Percentiles rank a stretch among this genome's conserved stretches.
Evolutionary conservation across 192 early-diverging fungal species (phyloP).

Genomic region (Chytriomyces sp.): DNA sequence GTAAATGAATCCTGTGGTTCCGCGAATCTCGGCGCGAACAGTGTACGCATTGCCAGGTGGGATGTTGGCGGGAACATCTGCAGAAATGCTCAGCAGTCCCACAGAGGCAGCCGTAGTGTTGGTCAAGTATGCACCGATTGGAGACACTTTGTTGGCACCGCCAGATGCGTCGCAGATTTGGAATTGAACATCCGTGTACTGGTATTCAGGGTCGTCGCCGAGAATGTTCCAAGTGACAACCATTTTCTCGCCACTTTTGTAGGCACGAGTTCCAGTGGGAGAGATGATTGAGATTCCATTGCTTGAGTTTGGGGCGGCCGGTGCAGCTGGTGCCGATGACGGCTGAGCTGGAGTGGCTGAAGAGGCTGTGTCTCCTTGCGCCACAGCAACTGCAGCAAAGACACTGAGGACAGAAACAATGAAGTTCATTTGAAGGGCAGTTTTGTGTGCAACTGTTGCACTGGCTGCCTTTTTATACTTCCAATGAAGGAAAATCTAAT

Average conservation of each 20-base stretch:
- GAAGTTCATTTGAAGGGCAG: too few relatives aligned
- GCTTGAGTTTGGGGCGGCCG: neutral
- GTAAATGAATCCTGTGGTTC: neutral
- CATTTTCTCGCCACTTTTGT: neutral
- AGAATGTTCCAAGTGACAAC: neutral
- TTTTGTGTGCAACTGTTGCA: too few relatives aligned
- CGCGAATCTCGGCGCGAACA: neutral
- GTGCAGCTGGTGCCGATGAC: neutral
- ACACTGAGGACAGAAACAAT: too few relatives aligned
- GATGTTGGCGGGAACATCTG: constrained; percentile 5
- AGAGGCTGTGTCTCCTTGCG: neutral
- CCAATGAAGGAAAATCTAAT: neutral
- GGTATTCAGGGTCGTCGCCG: neutral
- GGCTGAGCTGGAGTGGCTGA: neutral
- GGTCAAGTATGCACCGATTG: constrained; percentile 17
- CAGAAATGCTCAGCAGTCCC: neutral
- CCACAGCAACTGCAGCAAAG: neutral
- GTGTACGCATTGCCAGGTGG: neutral
- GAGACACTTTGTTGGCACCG: constrained; percentile 12
- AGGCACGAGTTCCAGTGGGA: neutral
- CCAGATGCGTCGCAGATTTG: neutral
- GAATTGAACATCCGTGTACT: neutral
- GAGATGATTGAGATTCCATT: neutral
- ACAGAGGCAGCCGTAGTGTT: neutral
- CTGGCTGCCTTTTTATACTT: too few relatives aligned